These are phyloP conservation scores for Solanum ahanhuiri DNA, from an alignment of 257 asterid species.

Conservation along the genomic window DNA sequence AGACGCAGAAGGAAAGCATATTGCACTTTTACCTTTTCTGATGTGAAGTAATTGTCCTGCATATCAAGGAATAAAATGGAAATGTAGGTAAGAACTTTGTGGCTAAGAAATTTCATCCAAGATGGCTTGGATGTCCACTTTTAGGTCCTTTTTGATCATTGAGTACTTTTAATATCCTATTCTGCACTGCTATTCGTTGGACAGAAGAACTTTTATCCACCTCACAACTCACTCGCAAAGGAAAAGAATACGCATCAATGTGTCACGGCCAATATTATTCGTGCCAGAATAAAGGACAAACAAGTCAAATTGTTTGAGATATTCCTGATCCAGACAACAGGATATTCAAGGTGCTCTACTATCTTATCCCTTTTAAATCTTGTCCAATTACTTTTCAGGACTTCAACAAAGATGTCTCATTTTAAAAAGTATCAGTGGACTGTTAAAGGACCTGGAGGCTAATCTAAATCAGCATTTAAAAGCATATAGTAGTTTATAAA, in stretches of 20 bases:
- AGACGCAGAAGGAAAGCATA: not conserved
- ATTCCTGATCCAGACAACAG: constrained; percentile 1
- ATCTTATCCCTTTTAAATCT: not conserved
- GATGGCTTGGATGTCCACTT: not conserved
- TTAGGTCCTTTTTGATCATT: not conserved
- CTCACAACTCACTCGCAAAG: not conserved
- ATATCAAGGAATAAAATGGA: constrained; percentile 3
- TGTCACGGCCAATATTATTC: not conserved
- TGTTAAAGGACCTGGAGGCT: not conserved
- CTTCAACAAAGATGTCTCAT: not conserved
- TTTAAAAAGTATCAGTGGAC: not conserved
- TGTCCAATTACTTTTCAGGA: not conserved
- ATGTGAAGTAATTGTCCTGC: constrained; percentile 1
- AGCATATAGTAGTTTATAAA: no score
- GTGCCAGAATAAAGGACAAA: not conserved
- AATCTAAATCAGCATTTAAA: no score
- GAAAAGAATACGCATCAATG: not conserved
- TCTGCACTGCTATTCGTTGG: not conserved
- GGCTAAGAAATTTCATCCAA: constrained; percentile 1
- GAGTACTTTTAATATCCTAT: not conserved
- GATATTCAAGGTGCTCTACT: not conserved
- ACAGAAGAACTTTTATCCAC: not conserved
- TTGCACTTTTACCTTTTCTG: constrained; percentile 2
- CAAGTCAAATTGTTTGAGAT: not conserved
- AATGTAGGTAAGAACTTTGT: not conserved